A percentile compares a stretch with the other conserved stretches of the same genome.
phyloP scores from a whole-genome alignment of 176 grass and related monocot genomes.

The Eleusine indica region DNA sequence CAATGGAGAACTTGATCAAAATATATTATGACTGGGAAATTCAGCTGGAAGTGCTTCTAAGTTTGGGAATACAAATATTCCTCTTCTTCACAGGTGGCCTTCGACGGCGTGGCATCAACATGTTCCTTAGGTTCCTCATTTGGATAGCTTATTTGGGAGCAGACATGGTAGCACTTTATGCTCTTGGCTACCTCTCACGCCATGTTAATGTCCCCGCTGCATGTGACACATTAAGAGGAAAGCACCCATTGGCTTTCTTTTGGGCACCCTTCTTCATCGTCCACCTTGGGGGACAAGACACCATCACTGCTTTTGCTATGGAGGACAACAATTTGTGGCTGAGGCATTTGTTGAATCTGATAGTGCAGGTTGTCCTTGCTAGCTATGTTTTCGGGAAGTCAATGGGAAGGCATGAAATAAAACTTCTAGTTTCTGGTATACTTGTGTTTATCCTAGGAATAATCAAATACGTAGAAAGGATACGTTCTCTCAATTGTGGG shows the following conservation, averaged over 20 bases:
- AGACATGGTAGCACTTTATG: conserved; percentile 37
- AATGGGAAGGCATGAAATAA: not conserved
- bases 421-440: conserved; percentile 1
- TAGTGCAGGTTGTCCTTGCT: conserved; percentile 1
- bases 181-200: conserved; percentile 18
- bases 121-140: not conserved
- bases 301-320: conserved; percentile 28
- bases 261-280: conserved; percentile 24
- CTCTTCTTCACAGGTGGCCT: conserved; percentile 25
- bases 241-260: not conserved
- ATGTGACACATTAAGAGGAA: not conserved
- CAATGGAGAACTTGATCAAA: not conserved
- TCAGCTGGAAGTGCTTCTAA: conserved; percentile 14
- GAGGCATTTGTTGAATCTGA: conserved; percentile 25
- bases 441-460: not conserved
- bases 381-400: conserved; percentile 26
- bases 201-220: not conserved
- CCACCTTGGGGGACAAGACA: conserved; percentile 27
- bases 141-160: conserved; percentile 25
- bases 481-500: conserved; percentile 1
- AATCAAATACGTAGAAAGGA: conserved; percentile 31
- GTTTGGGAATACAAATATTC: conserved; percentile 10
- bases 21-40: conserved; percentile 20
- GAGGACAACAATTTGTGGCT: conserved; percentile 34
- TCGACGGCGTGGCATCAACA: not conserved